Evolutionary conservation across 2,329 filamentous ascomycete genomes (phyloP).

Genomic region (Xylariaceae sp.): DNA sequence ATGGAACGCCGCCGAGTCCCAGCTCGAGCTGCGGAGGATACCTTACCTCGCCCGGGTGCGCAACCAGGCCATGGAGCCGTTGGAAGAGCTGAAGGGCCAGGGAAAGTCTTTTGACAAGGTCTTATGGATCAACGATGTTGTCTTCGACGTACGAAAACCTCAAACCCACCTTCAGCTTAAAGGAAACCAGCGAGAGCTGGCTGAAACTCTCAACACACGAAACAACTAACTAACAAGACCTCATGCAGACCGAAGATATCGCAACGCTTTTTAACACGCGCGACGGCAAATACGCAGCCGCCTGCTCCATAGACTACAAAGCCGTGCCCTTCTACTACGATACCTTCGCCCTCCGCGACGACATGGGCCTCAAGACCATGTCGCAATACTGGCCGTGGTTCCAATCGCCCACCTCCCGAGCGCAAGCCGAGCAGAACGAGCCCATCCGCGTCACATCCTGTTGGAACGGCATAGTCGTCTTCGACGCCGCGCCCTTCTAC

Average conservation of each 20-base stretch:
- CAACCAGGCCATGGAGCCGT: constrained; percentile 58
- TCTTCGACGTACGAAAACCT: constrained; percentile 45
- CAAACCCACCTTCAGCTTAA: constrained; percentile 17
- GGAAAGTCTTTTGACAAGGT: constrained; percentile 53
- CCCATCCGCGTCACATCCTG: constrained; percentile 61
- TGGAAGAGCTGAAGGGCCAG: constrained; percentile 46
- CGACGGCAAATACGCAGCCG: constrained; percentile 53
- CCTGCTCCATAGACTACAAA: constrained; percentile 58
- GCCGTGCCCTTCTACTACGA: constrained; percentile 54
- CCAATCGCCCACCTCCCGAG: constrained; percentile 36
- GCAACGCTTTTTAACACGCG: constrained; percentile 51
- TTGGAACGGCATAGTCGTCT: constrained; percentile 61
- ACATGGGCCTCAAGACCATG: constrained; percentile 46
- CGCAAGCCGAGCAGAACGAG: constrained; percentile 45
- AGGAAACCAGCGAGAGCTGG: neutral
- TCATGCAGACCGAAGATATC: constrained; percentile 40
- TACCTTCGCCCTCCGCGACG: constrained; percentile 58
- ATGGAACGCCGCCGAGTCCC: constrained; percentile 43
- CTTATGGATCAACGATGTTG: constrained; percentile 59
- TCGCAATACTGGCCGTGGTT: constrained; percentile 60
- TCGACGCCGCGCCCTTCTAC: constrained; percentile 46
- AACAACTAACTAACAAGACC: too few relatives aligned
- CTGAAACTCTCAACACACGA: too few relatives aligned
- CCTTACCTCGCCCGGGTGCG: constrained; percentile 62
- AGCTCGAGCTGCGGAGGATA: constrained; percentile 59